Base-by-base conservation (phyloP, 2,329 filamentous ascomycete genomes). In the Hyphodiscus sp. region DNA sequence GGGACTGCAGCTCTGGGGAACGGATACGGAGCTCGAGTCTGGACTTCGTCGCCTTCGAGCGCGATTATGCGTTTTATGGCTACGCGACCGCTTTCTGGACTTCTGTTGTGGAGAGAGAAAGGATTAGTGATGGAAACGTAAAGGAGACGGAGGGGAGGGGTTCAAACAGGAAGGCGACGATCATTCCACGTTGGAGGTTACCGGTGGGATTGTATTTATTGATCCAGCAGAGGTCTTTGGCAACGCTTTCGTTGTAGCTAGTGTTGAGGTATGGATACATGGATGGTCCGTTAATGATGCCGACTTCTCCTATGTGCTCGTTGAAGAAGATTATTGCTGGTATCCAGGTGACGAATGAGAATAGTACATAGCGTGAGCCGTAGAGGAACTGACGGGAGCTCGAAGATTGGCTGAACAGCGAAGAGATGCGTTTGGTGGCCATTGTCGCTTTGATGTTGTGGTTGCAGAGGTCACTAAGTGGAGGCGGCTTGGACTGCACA, bases 21-120 rank as follows among this genome's bases (percentile, higher is more conserved):
- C 9, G 81, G 77, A 66, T 83, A 86, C 18, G 83, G 83, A 50
- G 74, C 69, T 53, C 80, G 77, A 42, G 87, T 87, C 52, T 74
- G 76, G 29, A 97, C 82, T 1, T 81, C 74, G 67, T 97, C 92
- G 10, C 91, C 91, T 50, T 86, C 85, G 3, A 96, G 65, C 0
- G 81, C 94, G 23, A 96, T 77, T 11, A 99, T 79, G 42, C 94
- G 79, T 74, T 99, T 99, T 33, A 96, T 81, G 0, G 82, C 82
- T 43, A 85, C 74, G 20, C 79, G 75, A 29, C 89, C 82, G 0
- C 90, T 87, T 56, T 86, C 72, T 0, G 91, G 91, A 47, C 82
- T 89, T 67, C 87, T 91, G 45, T 29, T 20, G 7, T 20, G n/a
- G 20, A 23, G 44, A 41, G 10, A 15, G 1, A 33, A 7, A 15